Evolutionary conservation across 805 yeast genomes (phyloP), one percentile per base, ranked within the genome.

Genomic region (Cyberlindnera nakhonratchasimensis): DNA sequence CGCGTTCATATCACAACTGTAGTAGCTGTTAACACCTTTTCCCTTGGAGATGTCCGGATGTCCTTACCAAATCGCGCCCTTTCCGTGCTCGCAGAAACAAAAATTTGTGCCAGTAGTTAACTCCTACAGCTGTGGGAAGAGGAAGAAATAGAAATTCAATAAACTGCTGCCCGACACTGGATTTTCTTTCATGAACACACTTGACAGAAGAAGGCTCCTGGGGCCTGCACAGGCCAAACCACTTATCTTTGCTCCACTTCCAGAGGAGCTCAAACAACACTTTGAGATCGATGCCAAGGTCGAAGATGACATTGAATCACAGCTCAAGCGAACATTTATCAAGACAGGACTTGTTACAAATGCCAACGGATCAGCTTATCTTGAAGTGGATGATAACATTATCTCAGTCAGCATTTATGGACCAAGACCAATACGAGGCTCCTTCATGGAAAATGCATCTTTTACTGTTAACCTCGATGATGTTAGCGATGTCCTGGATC

Each of bases 341-440:
- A 72, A 79, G 52, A 77, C 83, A 7, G 86, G 87, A 6, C 65
- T 81, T 26, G 72, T 85, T 25, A 72, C 77, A 25, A 84, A 84
- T 54, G 80, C 89, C 40, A 80, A 80, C 54, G 97, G 98, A 3
- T 87, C 96, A 17, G 75, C 95, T 3, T 86, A 83, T 51, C 57
- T 87, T 17, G 97, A 90, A 61, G 66, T 71, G 0, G 85, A 77
- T 24, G 54, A 54, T 5, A 57, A 57, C 26, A 53, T 57, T 11
- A 71, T 76, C 20, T 75, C 76, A 20, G 82, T 83, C 1, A 73
- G 88, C 4, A 80, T 91, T 0, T 86, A 80, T 62, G 98, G 98
- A 0, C 98, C 98, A 4, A 72, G 89, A 51, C 96, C 98, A 7
- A 80, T 77, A 47, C 70, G 86, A 46, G 87, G 88, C 2, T 75